Evolutionary conservation across 2,329 filamentous ascomycete genomes (phyloP), one percentile per base, ranked within the genome.

Genomic region (Rutstroemia sp.): DNA sequence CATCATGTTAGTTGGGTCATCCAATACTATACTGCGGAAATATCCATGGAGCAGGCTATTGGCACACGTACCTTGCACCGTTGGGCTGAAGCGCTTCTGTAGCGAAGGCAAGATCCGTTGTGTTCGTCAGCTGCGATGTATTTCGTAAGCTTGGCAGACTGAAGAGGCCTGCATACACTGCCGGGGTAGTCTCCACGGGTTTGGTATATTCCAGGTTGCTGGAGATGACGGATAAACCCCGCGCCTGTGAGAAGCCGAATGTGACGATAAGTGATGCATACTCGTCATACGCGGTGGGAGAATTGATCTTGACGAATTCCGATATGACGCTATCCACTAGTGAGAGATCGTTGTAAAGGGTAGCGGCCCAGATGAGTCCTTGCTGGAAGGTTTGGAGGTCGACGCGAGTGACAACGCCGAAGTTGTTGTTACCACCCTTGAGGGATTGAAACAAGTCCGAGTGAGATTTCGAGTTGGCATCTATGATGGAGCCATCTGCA

Each of bases 381-480:
- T 42, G 50, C 14, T 27, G 18, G n/a, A 52, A 52, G 18, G 50
- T 44, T 12, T 42, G 8, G 18, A 52, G 19, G 34, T 52, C 38
- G 16, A 45, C 16, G 7, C 39, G 39, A n/a, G 39, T 42, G 2
- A 42, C 39, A 19, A 42, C 72, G 7, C 79, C 79, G 59, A 77
- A 81, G 64, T 79, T 81, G 66, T 76, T 79, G 16, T 77, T 75
- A 19, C 81, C 80, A 8, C 80, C 81, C 52, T 76, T 75, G 4
- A 83, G 72, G 0, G 76, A 78, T 61, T 71, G 72, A 67, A 72
- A 82, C 8, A 84, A 70, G 53, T 82, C 79, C 0, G 71, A 57
- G 59, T 82, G 69, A 76, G 1, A 4, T 34, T 37, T 18, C 1
- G 47, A 12, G n/a, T 49, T 49, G 14, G 75, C 79, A 2, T 72